Evolutionary conservation across 1,139 yeast genomes (phyloP).

Genomic region (Saccharomyces hybrid): DNA sequence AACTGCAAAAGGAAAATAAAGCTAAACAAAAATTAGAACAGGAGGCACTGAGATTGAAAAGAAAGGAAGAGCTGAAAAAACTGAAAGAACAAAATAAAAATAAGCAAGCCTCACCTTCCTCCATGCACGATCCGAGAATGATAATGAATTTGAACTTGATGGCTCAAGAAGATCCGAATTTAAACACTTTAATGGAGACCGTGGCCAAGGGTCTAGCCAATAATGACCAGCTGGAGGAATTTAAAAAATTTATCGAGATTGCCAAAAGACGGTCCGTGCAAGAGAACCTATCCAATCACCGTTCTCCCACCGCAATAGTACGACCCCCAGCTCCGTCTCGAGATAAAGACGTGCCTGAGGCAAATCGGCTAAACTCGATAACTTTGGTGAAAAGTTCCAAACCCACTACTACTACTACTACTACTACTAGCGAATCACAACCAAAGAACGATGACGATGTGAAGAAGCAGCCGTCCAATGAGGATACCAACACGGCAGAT

Average conservation of each 20-base stretch:
- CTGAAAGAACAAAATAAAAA: slow-evolving; percentile 13
- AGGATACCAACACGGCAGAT: background rate
- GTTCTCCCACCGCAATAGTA: slow-evolving; percentile 2
- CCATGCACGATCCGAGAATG: slow-evolving; percentile 55
- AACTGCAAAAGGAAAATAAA: slow-evolving; percentile 15
- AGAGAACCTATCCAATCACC: slow-evolving; percentile 26
- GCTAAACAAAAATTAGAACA: slow-evolving; percentile 19
- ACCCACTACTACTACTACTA: slow-evolving; percentile 3
- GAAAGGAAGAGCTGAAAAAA: slow-evolving; percentile 18
- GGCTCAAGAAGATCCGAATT: slow-evolving; percentile 62
- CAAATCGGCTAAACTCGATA: background rate
- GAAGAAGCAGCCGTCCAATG: background rate
- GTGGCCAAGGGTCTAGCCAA: slow-evolving; percentile 80
- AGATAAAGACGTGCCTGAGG: slow-evolving; percentile 1
- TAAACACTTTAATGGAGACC: slow-evolving; percentile 65
- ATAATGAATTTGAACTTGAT: slow-evolving; percentile 74
- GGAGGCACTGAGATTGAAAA: slow-evolving; percentile 16
- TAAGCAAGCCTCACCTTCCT: slow-evolving; percentile 6
- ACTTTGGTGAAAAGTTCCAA: background rate
- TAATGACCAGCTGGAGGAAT: slow-evolving; percentile 60
- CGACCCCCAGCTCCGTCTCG: slow-evolving; percentile 3
- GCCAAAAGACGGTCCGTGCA: slow-evolving; percentile 71
- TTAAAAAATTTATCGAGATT: slow-evolving; percentile 68
- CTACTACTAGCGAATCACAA: background rate
- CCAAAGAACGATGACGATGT: background rate